Percentiles rank a stretch among this genome's conserved stretches.
Conservation (phyloP, 352 stramenopile genomes). For the Phytopythium vexans region DNA sequence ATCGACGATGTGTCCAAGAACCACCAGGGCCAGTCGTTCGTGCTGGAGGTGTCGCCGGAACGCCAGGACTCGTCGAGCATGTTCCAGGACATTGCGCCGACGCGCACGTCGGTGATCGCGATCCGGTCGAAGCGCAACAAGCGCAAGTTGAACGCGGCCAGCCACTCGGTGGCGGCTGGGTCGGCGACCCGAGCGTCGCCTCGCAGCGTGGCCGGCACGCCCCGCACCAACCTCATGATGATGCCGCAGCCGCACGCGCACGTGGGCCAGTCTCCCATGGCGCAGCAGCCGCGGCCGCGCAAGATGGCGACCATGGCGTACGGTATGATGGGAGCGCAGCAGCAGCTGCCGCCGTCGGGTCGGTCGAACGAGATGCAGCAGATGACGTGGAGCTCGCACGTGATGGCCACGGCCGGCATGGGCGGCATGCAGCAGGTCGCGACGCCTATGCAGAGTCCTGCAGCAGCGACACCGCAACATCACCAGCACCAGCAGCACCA, state of each 20-base stretch:
- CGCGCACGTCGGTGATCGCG: conserved; percentile 84
- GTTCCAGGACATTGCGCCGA: conserved; percentile 90
- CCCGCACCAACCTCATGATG: conserved; percentile 32
- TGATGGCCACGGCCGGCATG: conserved; percentile 22
- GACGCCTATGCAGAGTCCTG: conserved; percentile 13
- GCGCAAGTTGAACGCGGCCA: conserved; percentile 56
- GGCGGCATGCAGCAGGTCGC: conserved; percentile 7
- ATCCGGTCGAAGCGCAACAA: conserved; percentile 96
- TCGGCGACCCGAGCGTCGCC: conserved; percentile 29
- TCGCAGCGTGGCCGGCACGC: conserved; percentile 32
- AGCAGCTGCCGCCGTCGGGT: conserved; percentile 10
- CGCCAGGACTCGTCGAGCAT: conserved; percentile 76
- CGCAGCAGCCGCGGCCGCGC: conserved; percentile 17
- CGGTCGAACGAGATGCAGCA: conserved; percentile 15
- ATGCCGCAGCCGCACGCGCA: conserved; percentile 13
- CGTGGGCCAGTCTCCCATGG: conserved; percentile 16
- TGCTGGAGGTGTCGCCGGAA: conserved; percentile 88
- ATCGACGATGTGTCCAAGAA: conserved; percentile 98
- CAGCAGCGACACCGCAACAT: conserved; percentile 11
- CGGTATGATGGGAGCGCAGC: conserved; percentile 7
- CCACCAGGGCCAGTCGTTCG: conserved; percentile 94
- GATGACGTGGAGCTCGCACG: conserved; percentile 53
- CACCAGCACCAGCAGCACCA: conserved; percentile 18
- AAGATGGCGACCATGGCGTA: conserved; percentile 4
- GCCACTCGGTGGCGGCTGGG: conserved; percentile 7